Conservation (phyloP, 1,139 yeast species). For the Sugiyamaella paludigena region DNA sequence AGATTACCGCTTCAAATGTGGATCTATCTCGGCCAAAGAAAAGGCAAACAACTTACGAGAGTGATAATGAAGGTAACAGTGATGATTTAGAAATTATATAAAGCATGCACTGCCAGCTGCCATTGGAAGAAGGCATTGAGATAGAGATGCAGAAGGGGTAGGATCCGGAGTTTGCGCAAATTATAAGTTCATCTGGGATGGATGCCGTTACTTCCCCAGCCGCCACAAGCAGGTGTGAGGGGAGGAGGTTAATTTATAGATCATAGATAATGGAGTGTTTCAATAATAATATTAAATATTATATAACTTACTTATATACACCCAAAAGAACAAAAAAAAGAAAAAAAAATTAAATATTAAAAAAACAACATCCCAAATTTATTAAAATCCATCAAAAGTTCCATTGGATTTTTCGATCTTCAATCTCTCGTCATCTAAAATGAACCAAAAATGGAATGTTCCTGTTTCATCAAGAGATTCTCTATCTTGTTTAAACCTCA, state of each 20-base stretch:
- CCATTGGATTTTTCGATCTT: conserved; percentile 24
- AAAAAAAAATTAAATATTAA: conserved; percentile 7
- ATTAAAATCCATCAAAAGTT: conserved; percentile 19
- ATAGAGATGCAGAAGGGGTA: too few species aligned
- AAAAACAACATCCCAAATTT: background rate
- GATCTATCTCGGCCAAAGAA: conserved; percentile 17
- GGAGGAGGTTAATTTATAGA: too few species aligned
- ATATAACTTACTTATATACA: background rate
- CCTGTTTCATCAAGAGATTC: conserved; percentile 32
- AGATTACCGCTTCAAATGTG: conserved; percentile 14
- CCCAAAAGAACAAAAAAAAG: conserved; percentile 4
- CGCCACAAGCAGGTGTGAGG: too few species aligned
- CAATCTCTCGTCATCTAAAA: conserved; percentile 39
- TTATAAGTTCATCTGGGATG: background rate
- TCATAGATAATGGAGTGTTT: background rate
- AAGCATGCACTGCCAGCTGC: too few species aligned
- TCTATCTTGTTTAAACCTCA: conserved; percentile 28
- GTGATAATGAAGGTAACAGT: conserved; percentile 22
- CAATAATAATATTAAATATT: too few species aligned
- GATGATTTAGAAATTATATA: conserved; percentile 41
- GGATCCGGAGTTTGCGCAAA: too few species aligned
- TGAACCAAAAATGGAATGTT: conserved; percentile 37
- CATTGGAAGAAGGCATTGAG: too few species aligned
- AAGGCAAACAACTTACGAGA: background rate
- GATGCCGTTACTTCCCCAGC: too few species aligned